Evolutionary conservation across 306 rosid species (phyloP).

Genomic region (Rosa rugosa): DNA sequence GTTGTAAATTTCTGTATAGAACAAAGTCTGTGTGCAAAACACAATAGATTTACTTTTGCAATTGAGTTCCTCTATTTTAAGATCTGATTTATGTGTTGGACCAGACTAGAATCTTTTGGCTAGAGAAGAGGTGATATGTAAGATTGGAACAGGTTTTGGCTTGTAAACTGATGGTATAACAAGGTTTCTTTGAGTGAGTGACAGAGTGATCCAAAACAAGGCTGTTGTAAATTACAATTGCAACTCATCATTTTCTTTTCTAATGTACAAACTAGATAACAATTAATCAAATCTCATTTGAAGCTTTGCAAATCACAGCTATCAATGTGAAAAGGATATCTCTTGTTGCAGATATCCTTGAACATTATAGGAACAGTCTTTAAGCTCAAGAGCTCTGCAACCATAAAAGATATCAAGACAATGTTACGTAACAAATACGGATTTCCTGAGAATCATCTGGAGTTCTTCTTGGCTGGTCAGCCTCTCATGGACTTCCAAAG

Average conservation of each 20-base stretch:
- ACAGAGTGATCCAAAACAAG: not conserved
- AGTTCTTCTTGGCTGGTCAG: constrained; percentile 9
- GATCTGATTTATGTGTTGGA: not conserved
- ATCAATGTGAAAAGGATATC: constrained; percentile 7
- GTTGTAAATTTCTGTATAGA: not conserved
- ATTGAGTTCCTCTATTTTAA: not conserved
- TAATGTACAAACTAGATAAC: constrained; percentile 7
- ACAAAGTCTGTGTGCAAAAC: not conserved
- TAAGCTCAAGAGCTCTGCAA: constrained; percentile 12
- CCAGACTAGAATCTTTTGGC: not conserved
- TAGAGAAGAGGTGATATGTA: not conserved
- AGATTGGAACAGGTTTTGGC: not conserved
- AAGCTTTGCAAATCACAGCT: constrained; percentile 18
- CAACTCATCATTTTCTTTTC: constrained; percentile 5
- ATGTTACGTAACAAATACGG: not conserved
- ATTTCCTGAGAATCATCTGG: constrained; percentile 16
- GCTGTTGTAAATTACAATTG: constrained; percentile 4
- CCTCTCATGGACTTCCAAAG: constrained; percentile 9
- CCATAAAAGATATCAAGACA: constrained; percentile 21
- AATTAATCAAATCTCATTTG: constrained; percentile 9
- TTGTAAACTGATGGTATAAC: not conserved
- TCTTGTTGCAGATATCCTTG: constrained; percentile 15
- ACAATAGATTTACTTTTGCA: not conserved
- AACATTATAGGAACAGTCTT: not conserved
- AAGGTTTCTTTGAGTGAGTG: not conserved